Evolutionary conservation across 495 filamentous ascomycete species (phyloP), one percentile per base, ranked within the genome.

Genomic region (Hypoxylon perforatum): DNA sequence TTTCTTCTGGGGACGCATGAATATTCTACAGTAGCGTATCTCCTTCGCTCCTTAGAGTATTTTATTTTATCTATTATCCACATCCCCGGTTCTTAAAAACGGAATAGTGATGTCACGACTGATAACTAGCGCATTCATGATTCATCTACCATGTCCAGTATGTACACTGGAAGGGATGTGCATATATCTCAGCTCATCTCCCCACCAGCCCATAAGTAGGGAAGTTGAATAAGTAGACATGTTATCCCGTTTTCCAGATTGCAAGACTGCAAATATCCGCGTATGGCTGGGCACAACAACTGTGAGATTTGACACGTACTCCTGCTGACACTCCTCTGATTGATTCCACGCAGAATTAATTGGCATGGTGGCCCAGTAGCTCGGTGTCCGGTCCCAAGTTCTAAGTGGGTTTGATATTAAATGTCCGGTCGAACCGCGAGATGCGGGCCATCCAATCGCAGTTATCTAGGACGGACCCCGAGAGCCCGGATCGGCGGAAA

Each of bases 351-450:
- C 18, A 50, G 17, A 30, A 50, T 36, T 17, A 50, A 21, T 47
- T 4, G 9, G 23, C 33, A 15, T 14, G 28, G 28, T 5, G 10
- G 25, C 36, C 19, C 1, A 50, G n/a, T 50, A 50, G 23, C 36
- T 28, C 8, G 11, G 23, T 23, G 46, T 5, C 46, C 22, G 46
- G 28, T 35, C 28, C 45, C 4, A 35, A 19, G 22, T 30, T n/a
- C 23, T 15, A 50, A 35, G 47, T 50, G n/a, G 47, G 47, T 19
- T 35, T 36, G 28, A n/a, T 19, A 18, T 35, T 50, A 15, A 8
- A 30, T 36, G 47, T 35, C 30, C 23, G 30, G 14, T 48, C 44
- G 28, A 57, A 28, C 42, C 44, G 38, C 46, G 23, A 44, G 19
- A 12, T 4, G 18, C 23, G 33, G n/a, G 38, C 17, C n/a, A 23